Evolutionary conservation across 164 flowering plant genomes (phyloP).

Genomic region (Euptelea pleiosperma): DNA sequence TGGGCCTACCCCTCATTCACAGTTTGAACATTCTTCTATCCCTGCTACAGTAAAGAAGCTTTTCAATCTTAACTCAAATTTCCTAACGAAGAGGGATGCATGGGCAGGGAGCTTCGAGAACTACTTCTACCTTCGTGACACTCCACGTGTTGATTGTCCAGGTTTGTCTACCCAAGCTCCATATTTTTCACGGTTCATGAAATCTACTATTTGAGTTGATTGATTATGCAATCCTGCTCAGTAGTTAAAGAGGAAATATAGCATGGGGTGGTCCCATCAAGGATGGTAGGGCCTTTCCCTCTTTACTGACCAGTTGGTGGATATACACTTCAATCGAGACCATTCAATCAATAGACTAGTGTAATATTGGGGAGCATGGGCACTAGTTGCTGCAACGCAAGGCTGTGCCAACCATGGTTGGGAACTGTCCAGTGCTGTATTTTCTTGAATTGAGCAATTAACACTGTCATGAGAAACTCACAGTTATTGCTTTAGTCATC

Average conservation of each 20-base stretch:
- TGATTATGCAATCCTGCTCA: too few species aligned
- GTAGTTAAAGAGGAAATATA: background rate
- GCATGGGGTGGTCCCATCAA: background rate
- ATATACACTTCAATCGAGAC: too few species aligned
- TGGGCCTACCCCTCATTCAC: constrained; percentile 77
- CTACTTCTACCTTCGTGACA: constrained; percentile 53
- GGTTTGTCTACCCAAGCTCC: constrained; percentile 33
- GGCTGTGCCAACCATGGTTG: too few species aligned
- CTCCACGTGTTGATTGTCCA: constrained; percentile 92
- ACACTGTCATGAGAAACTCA: too few species aligned
- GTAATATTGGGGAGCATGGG: too few species aligned
- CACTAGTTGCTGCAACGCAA: too few species aligned
- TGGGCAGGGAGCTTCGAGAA: constrained; percentile 96
- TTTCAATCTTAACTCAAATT: constrained; percentile 78
- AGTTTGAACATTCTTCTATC: constrained; percentile 87
- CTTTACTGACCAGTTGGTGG: too few species aligned
- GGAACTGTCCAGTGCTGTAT: too few species aligned
- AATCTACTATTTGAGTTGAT: too few species aligned
- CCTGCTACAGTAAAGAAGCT: constrained; percentile 96
- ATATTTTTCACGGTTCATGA: background rate
- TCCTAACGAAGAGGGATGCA: constrained; percentile 93
- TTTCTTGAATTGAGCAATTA: too few species aligned
- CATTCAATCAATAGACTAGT: too few species aligned
- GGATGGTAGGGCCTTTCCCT: too few species aligned
- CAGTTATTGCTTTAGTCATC: background rate